phyloP scores from a whole-genome alignment of 176 grass and related monocot genomes.

The Oryza brachyantha region DNA sequence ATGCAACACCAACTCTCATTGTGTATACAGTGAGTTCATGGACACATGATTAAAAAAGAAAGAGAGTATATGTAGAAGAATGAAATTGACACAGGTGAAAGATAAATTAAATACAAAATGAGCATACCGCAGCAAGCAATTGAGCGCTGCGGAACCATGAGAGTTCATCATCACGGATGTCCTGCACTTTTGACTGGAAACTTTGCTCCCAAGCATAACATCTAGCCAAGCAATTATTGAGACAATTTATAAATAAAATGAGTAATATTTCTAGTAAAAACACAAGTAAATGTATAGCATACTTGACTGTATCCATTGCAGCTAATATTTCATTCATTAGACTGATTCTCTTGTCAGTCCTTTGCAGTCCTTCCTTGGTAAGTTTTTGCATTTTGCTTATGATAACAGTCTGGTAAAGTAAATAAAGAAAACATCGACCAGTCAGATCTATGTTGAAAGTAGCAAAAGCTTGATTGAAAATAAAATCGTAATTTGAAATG shows the following conservation, averaged over 20 bases:
- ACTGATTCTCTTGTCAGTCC: conserved; percentile 95
- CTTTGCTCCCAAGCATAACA: conserved; percentile 99
- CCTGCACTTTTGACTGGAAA: conserved; percentile 95
- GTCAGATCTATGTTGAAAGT: not conserved
- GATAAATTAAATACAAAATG: conserved; percentile 16
- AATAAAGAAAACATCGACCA: conserved; percentile 5
- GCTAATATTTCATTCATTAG: conserved; percentile 99
- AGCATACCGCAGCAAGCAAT: conserved; percentile 77
- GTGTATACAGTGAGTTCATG: not conserved
- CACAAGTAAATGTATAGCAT: conserved; percentile 42
- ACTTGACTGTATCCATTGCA: conserved; percentile 99
- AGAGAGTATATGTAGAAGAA: not conserved
- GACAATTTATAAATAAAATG: conserved; percentile 4
- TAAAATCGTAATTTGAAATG: not conserved
- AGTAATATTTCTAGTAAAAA: not conserved
- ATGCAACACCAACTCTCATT: not conserved
- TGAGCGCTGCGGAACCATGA: conserved; percentile 96
- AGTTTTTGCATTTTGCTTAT: conserved; percentile 98
- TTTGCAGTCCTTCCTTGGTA: conserved; percentile 90
- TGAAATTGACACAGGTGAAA: conserved; percentile 2
- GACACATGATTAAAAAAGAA: not conserved
- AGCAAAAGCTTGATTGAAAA: not conserved
- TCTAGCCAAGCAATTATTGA: conserved; percentile 36
- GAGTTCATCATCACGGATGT: conserved; percentile 88
- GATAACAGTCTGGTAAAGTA: conserved; percentile 66